A percentile compares a stretch with the other conserved stretches of the same genome.
Evolutionary conservation across 768 basidiomycete genomes (phyloP).

Genomic region (Leccinum incarnatum): DNA sequence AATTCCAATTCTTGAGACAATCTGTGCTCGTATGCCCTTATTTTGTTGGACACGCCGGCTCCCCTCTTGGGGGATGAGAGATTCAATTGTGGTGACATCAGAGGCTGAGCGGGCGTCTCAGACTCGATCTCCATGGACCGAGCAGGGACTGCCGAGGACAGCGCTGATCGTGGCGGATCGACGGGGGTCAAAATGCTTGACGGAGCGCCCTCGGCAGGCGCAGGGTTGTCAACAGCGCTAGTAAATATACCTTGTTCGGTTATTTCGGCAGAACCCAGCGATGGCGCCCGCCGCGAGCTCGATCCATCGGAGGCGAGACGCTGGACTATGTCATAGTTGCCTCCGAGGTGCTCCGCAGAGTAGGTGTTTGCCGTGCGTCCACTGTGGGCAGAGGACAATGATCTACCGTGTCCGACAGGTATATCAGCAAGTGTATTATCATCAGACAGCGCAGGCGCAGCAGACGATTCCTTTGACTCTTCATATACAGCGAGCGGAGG

Average conservation of each 20-base stretch:
- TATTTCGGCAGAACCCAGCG: constrained; percentile 25
- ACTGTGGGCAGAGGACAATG: constrained; percentile 49
- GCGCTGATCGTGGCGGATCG: constrained; percentile 22
- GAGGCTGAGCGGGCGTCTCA: constrained; percentile 3
- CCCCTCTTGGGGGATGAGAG: constrained; percentile 1
- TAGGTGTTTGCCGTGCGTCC: constrained; percentile 67
- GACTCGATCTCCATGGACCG: background rate
- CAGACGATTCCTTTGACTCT: constrained; percentile 34
- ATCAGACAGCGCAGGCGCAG: constrained; percentile 14
- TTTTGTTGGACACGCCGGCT: constrained; percentile 45
- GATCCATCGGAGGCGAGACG: constrained; percentile 35
- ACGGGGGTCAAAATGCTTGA: constrained; percentile 2
- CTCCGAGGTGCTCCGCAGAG: constrained; percentile 62
- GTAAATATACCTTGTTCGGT: constrained; percentile 18
- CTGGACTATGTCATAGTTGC: constrained; percentile 69
- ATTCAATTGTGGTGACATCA: background rate
- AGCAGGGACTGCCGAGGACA: constrained; percentile 1
- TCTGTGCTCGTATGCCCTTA: constrained; percentile 58
- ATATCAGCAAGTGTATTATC: constrained; percentile 11
- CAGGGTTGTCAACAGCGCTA: constrained; percentile 1
- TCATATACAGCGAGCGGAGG: constrained; percentile 62
- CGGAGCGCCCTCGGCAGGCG: constrained; percentile 12
- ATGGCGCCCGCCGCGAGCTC: constrained; percentile 21
- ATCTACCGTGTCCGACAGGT: constrained; percentile 30
- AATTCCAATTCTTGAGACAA: constrained; percentile 55